These are phyloP conservation scores for Xenoacremonium recifei DNA, from an alignment of 2,329 filamentous ascomycete genomes.

Conservation along the genomic window DNA sequence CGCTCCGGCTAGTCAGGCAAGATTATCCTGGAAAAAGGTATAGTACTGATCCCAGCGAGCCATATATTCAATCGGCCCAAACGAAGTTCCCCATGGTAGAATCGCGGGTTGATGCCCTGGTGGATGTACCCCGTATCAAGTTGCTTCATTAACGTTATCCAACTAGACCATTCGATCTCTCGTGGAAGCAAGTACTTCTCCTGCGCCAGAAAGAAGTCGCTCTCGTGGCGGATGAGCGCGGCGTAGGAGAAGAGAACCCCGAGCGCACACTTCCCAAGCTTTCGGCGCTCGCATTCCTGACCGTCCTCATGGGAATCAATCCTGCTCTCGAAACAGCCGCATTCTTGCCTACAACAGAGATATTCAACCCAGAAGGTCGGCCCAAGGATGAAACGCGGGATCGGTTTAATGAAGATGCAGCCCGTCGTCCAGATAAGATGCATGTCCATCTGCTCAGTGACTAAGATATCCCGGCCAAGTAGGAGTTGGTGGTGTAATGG, in stretches of 20 bases:
- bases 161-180: constrained; percentile 35
- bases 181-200: constrained; percentile 33
- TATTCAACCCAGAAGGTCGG: constrained; percentile 9
- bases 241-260: constrained; percentile 40
- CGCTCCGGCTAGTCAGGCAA: constrained; percentile 37
- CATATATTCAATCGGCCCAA: constrained; percentile 37
- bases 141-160: constrained; percentile 28
- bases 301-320: not conserved
- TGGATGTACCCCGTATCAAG: constrained; percentile 30
- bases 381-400: constrained; percentile 34
- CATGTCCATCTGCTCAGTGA: constrained; percentile 31
- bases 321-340: not conserved
- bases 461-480: constrained; percentile 21
- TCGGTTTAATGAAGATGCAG: constrained; percentile 32
- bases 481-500: constrained; percentile 24
- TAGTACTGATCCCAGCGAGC: constrained; percentile 33
- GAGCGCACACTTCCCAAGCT: constrained; percentile 24
- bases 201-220: constrained; percentile 37
- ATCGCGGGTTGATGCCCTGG: constrained; percentile 34
- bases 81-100: constrained; percentile 41
- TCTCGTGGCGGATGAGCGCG: constrained; percentile 34
- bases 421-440: constrained; percentile 27
- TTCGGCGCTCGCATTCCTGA: constrained; percentile 3
- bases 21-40: constrained; percentile 41
- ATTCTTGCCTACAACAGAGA: constrained; percentile 10